These are phyloP conservation scores for Potentilla sterilis DNA, from an alignment of 306 rosid genomes.

Conservation along the genomic window DNA sequence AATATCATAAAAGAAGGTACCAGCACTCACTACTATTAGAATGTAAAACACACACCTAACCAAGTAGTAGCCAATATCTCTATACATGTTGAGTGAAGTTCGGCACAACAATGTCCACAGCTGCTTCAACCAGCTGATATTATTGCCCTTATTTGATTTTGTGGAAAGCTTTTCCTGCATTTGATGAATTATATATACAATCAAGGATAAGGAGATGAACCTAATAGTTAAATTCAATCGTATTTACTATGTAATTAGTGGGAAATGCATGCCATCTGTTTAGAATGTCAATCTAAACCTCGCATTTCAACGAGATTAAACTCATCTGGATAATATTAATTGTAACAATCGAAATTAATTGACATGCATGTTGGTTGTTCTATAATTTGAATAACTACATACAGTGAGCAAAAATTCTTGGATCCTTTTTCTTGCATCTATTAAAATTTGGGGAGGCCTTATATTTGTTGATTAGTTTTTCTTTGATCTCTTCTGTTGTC, in stretches of 20 bases:
- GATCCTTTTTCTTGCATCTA: constrained; percentile 13
- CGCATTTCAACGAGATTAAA: too few relatives aligned
- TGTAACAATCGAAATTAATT: neutral
- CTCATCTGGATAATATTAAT: too few relatives aligned
- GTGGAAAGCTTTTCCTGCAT: too few relatives aligned
- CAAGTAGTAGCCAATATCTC: constrained; percentile 32
- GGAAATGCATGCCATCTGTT: too few relatives aligned
- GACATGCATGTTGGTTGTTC: neutral
- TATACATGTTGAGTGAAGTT: constrained; percentile 25
- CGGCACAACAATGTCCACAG: constrained; percentile 13
- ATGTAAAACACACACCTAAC: constrained; percentile 23
- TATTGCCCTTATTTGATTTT: constrained; percentile 1
- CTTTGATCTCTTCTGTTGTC: constrained; percentile 20
- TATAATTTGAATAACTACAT: neutral
- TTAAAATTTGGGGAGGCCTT: constrained; percentile 9
- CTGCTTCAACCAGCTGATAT: constrained; percentile 15
- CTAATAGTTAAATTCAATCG: too few relatives aligned
- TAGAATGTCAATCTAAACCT: too few relatives aligned
- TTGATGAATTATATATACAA: too few relatives aligned
- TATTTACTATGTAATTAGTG: too few relatives aligned
- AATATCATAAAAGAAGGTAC: constrained; percentile 15
- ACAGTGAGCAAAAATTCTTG: constrained; percentile 14
- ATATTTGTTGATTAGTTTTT: constrained; percentile 17
- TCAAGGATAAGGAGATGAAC: too few relatives aligned
- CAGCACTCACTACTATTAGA: constrained; percentile 11